phyloP scores from a whole-genome alignment of 108 stramenopile species.

The Conticribra weissflogii region DNA sequence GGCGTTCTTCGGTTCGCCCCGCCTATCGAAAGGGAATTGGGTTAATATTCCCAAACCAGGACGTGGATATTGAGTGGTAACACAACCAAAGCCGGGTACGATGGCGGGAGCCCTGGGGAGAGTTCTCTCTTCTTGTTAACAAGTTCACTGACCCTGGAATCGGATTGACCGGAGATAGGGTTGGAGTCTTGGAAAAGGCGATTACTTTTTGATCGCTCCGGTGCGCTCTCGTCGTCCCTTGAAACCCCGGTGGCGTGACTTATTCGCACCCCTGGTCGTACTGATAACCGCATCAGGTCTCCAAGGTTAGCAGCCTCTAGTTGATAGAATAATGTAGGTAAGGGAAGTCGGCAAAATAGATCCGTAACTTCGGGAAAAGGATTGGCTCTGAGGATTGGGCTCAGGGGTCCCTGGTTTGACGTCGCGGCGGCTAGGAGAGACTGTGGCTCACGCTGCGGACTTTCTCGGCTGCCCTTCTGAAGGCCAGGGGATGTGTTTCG shows the following conservation, averaged over 20 bases:
- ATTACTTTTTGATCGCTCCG: conserved; percentile 80
- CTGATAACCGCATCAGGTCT: conserved; percentile 99
- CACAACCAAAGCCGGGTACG: conserved; percentile 90
- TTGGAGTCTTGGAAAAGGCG: conserved; percentile 85
- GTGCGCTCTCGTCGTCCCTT: conserved; percentile 90
- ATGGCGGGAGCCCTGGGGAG: conserved; percentile 87
- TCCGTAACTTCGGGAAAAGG: conserved; percentile 91
- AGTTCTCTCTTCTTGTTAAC: conserved; percentile 97
- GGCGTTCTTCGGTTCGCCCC: conserved; percentile 65
- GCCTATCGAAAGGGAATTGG: conserved; percentile 93
- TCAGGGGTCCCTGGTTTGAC: conserved; percentile 64
- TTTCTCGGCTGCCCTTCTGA: conserved; percentile 56
- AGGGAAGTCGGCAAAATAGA: conserved; percentile 82
- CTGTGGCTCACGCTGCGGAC: conserved; percentile 75
- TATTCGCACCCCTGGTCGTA: conserved; percentile 90
- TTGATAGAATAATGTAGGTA: conserved; percentile 98
- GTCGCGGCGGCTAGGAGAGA: conserved; percentile 71
- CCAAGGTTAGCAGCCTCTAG: conserved; percentile 72
- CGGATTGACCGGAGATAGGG: conserved; percentile 91
- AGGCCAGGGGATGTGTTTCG: conserved; percentile 51
- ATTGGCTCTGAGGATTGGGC: conserved; percentile 89
- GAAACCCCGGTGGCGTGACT: conserved; percentile 89
- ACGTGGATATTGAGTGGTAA: conserved; percentile 93
- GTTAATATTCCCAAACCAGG: conserved; percentile 95
- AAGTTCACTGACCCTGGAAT: conserved; percentile 87